These are phyloP conservation scores for Oxyria digyna DNA, from an alignment of 148 eudicot genomes.

Conservation along the genomic window DNA sequence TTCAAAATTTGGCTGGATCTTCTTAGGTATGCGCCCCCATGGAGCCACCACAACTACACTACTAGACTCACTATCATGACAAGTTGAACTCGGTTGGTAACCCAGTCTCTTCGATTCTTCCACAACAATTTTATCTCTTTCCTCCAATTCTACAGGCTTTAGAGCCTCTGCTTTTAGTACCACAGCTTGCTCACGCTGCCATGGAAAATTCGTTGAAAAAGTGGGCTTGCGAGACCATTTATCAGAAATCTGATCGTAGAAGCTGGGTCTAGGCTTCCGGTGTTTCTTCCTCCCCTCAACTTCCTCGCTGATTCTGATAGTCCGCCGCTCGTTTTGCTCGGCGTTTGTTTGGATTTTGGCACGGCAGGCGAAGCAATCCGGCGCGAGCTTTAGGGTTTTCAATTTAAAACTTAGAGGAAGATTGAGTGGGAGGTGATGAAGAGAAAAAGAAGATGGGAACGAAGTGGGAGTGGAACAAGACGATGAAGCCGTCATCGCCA, in stretches of 20 bases:
- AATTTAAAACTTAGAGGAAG: constrained; percentile 6
- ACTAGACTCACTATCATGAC: background rate
- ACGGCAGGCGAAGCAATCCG: constrained; percentile 15
- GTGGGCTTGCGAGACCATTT: constrained; percentile 69
- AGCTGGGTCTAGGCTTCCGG: constrained; percentile 74
- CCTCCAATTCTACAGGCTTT: constrained; percentile 3
- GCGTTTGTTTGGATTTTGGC: constrained; percentile 23
- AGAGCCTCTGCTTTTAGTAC: background rate
- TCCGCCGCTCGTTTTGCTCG: constrained; percentile 2
- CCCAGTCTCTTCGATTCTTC: background rate
- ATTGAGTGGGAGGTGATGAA: constrained; percentile 13
- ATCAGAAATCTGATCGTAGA: constrained; percentile 57
- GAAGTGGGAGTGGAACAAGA: constrained; percentile 14
- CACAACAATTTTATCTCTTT: background rate
- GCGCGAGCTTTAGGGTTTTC: constrained; percentile 27
- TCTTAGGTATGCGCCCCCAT: constrained; percentile 4
- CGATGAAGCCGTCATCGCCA: constrained; percentile 26
- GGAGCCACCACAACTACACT: constrained; percentile 5
- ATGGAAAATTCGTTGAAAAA: constrained; percentile 44
- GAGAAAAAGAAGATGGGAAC: constrained; percentile 7
- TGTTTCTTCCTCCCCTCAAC: constrained; percentile 24
- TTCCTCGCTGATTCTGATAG: constrained; percentile 4
- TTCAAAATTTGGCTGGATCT: background rate
- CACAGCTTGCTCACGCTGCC: constrained; percentile 35
- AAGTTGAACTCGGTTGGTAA: background rate